These are phyloP conservation scores for Hericium rajendrae DNA, from an alignment of 768 basidiomycete species.

Conservation along the genomic window DNA sequence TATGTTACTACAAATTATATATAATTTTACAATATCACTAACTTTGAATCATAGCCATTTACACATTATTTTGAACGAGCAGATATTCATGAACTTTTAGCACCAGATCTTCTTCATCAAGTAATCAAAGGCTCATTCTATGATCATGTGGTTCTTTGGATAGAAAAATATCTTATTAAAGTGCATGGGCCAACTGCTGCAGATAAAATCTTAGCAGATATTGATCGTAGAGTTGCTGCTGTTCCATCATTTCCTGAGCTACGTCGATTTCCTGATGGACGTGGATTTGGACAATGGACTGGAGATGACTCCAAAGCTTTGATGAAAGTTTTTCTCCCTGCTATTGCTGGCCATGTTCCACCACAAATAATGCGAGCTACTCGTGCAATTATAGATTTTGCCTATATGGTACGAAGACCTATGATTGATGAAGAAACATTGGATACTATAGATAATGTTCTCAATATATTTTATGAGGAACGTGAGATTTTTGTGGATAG, in stretches of 20 bases:
- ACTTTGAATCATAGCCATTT: constrained; percentile 20
- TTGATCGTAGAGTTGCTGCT: constrained; percentile 21
- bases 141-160: constrained; percentile 27
- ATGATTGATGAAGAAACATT: constrained; percentile 1
- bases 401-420: constrained; percentile 14
- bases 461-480: constrained; percentile 7
- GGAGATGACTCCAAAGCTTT: constrained; percentile 16
- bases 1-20: constrained; percentile 4
- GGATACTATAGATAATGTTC: constrained; percentile 4
- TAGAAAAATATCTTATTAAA: constrained; percentile 16
- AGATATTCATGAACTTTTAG: constrained; percentile 22
- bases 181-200: constrained; percentile 10
- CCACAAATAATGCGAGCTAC: constrained; percentile 8
- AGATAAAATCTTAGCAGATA: constrained; percentile 19
- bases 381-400: constrained; percentile 15
- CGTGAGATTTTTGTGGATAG: constrained; percentile 9
- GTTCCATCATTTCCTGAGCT: constrained; percentile 8
- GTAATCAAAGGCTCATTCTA: constrained; percentile 26
- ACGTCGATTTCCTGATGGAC: constrained; percentile 9
- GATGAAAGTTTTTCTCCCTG: constrained; percentile 16
- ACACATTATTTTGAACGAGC: constrained; percentile 23
- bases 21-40: neutral
- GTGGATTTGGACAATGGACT: constrained; percentile 8
- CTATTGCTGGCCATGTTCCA: neutral
- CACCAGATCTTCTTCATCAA: constrained; percentile 24